phyloP scores from a whole-genome alignment of 2,329 filamentous ascomycete species.

The Ophiostoma sp. region DNA sequence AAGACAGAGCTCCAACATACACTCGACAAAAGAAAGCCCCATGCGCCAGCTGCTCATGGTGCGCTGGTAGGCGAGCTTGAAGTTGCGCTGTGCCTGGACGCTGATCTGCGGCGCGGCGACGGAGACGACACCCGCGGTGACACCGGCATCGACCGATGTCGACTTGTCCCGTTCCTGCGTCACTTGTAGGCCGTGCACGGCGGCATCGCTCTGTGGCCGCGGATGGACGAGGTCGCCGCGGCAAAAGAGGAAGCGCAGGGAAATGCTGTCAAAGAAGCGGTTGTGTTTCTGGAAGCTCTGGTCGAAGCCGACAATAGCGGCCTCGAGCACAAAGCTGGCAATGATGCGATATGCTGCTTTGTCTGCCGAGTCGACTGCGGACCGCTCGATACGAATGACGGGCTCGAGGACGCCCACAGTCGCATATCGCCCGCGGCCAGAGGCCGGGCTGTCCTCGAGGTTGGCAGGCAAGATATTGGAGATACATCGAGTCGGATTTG shows the following conservation, averaged over 20 bases:
- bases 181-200: constrained; percentile 25
- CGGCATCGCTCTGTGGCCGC: constrained; percentile 25
- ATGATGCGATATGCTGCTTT: constrained; percentile 26
- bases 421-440: constrained; percentile 26
- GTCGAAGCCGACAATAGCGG: constrained; percentile 26
- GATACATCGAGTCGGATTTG: constrained; percentile 16
- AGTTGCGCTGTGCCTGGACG: constrained; percentile 28
- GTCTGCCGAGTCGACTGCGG: not conserved
- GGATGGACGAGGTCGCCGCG: constrained; percentile 27
- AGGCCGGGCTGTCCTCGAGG: constrained; percentile 27
- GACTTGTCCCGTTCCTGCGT: constrained; percentile 24
- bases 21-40: constrained; percentile 27
- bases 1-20: constrained; percentile 14
- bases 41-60: constrained; percentile 29
- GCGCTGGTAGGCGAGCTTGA: constrained; percentile 28
- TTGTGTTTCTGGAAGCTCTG: constrained; percentile 26
- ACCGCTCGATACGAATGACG: constrained; percentile 28
- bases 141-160: constrained; percentile 22
- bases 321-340: constrained; percentile 27
- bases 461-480: constrained; percentile 28
- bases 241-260: constrained; percentile 27
- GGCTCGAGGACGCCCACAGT: constrained; percentile 29
- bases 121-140: constrained; percentile 21
- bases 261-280: constrained; percentile 29
- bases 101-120: constrained; percentile 24